Percentiles rank a stretch among this genome's conserved stretches.
These are phyloP conservation scores for Mortierella sp. DNA, from an alignment of 371 early-diverging fungal genomes.

Conservation along the genomic window DNA sequence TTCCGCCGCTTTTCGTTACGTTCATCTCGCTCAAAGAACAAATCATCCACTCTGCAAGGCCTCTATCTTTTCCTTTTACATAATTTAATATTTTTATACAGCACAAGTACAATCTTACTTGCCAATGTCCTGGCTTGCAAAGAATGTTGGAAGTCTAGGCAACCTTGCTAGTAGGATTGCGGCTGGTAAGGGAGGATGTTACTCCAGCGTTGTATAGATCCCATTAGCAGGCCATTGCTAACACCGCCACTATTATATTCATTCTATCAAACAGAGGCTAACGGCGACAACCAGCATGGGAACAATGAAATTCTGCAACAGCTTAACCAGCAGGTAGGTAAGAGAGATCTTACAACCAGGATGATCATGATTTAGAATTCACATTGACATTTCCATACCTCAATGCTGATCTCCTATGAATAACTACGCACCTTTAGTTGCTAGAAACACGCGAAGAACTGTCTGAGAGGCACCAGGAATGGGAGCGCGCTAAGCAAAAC, in stretches of 20 bases:
- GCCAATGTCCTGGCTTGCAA: slow-evolving; percentile 55
- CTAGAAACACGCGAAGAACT: slow-evolving; percentile 34
- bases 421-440: slow-evolving; percentile 13
- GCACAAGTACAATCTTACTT: slow-evolving; percentile 5
- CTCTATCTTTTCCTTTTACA: neutral
- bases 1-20: neutral
- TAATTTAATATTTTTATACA: neutral
- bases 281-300: slow-evolving; percentile 33
- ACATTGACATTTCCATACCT: neutral
- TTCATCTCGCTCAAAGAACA: too few species aligned
- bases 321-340: slow-evolving; percentile 36
- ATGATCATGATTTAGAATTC: neutral
- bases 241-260: neutral
- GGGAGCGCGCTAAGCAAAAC: slow-evolving; percentile 41
- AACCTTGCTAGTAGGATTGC: slow-evolving; percentile 55
- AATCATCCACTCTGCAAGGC: too few species aligned
- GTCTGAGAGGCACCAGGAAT: slow-evolving; percentile 31
- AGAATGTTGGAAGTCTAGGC: slow-evolving; percentile 47
- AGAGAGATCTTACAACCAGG: neutral
- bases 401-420: neutral
- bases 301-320: slow-evolving; percentile 28
- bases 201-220: neutral
- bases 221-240: neutral
- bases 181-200: slow-evolving; percentile 30
- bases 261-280: slow-evolving; percentile 27